Evolutionary conservation across 2,329 filamentous ascomycete species (phyloP).

Genomic region (Pleurostoma richardsiae): DNA sequence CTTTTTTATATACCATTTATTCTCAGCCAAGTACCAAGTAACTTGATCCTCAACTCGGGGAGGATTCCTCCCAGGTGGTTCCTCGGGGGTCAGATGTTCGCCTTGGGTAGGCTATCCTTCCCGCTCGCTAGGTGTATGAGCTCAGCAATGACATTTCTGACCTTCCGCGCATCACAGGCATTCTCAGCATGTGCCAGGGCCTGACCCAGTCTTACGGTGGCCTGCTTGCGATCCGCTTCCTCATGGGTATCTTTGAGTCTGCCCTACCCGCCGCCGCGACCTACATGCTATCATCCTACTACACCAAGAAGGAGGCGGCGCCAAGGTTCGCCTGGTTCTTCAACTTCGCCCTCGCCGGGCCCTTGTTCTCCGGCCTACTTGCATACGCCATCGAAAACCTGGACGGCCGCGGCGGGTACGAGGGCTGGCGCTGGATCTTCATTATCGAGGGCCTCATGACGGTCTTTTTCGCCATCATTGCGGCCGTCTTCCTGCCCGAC

Average conservation of each 20-base stretch:
- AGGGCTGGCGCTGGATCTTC: conserved; percentile 41
- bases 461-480: conserved; percentile 10
- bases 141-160: not conserved
- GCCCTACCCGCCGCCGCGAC: conserved; percentile 22
- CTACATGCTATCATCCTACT: conserved; percentile 21
- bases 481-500: conserved; percentile 17
- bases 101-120: conserved; percentile 23
- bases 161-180: conserved; percentile 16
- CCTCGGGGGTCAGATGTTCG: conserved; percentile 33
- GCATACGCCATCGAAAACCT: conserved; percentile 33
- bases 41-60: conserved; percentile 33
- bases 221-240: conserved; percentile 19
- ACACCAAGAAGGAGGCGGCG: conserved; percentile 17
- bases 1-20: conserved; percentile 41
- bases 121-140: too few species aligned
- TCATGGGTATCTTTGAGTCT: conserved; percentile 7
- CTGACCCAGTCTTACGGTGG: conserved; percentile 31
- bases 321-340: conserved; percentile 23
- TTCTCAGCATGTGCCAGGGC: conserved; percentile 35
- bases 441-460: conserved; percentile 26
- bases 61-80: conserved; percentile 29
- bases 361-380: conserved; percentile 32
- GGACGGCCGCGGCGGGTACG: conserved; percentile 30
- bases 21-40: conserved; percentile 38
- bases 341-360: conserved; percentile 29